Evolutionary conservation across 164 flowering plant genomes (phyloP).

Genomic region (grape (Vitis vinifera)): DNA sequence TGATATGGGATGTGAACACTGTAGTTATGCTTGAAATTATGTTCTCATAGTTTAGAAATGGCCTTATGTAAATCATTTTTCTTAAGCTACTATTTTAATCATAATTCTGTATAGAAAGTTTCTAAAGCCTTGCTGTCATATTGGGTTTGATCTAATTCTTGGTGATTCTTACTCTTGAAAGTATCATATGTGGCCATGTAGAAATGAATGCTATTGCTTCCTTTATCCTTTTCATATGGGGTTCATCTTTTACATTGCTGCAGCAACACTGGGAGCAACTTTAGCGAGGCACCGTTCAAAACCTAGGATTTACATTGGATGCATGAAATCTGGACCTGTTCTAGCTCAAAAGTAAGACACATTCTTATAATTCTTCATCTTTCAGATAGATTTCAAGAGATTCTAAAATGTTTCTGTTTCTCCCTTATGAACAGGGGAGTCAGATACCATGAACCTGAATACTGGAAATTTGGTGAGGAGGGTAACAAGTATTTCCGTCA

Average conservation of each 20-base stretch:
- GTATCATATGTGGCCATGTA: not conserved
- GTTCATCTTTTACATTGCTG: conserved; percentile 17
- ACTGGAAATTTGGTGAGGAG: conserved; percentile 95
- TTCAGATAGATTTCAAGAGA: not conserved
- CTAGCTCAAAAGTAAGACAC: conserved; percentile 82
- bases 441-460: conserved; percentile 92
- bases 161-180: not conserved
- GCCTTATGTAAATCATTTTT: too few relatives aligned
- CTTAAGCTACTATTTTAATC: too few relatives aligned
- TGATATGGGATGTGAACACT: too few relatives aligned
- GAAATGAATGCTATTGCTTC: not conserved
- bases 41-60: too few relatives aligned
- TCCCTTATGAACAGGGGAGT: conserved; percentile 63
- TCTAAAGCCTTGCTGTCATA: not conserved
- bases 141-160: not conserved
- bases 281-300: conserved; percentile 70
- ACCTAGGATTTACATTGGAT: conserved; percentile 85
- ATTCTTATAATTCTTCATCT: not conserved
- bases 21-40: too few relatives aligned
- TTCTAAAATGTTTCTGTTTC: not conserved
- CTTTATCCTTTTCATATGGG: not conserved
- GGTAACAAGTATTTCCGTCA: conserved; percentile 97
- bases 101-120: too few relatives aligned
- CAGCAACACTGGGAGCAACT: conserved; percentile 87
- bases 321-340: conserved; percentile 98